Percentiles rank a stretch among this genome's conserved stretches.
Conservation (phyloP, 768 basidiomycete species). For the Agaricus subrufescens region DNA sequence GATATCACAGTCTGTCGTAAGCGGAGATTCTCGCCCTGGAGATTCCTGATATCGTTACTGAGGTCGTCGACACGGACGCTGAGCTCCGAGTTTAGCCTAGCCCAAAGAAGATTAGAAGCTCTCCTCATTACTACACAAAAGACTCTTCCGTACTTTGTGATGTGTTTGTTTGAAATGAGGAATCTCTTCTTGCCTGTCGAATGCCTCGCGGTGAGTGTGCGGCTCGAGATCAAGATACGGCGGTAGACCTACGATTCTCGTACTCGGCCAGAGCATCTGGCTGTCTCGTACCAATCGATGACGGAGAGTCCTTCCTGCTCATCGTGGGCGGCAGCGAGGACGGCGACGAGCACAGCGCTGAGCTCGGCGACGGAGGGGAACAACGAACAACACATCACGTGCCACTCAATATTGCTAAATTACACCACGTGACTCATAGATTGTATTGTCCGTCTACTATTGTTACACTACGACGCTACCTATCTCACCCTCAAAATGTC, state of each 20-base stretch:
- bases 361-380: not conserved
- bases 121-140: not conserved
- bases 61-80: slow-evolving; percentile 83
- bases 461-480: not conserved
- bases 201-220: slow-evolving; percentile 29
- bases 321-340: slow-evolving; percentile 23
- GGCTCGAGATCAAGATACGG: slow-evolving; percentile 14
- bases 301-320: slow-evolving; percentile 59
- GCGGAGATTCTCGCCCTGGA: slow-evolving; percentile 79
- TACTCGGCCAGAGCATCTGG: slow-evolving; percentile 81
- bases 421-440: slow-evolving; percentile 1
- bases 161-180: slow-evolving; percentile 86
- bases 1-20: slow-evolving; percentile 79
- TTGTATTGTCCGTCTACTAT: not conserved
- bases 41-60: slow-evolving; percentile 75
- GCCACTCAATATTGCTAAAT: slow-evolving; percentile 12
- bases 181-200: slow-evolving; percentile 86
- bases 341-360: slow-evolving; percentile 11
- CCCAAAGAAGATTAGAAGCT: not conserved
- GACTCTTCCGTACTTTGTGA: slow-evolving; percentile 64
- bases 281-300: slow-evolving; percentile 63
- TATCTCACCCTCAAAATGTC: not conserved
- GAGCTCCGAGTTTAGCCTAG: slow-evolving; percentile 79
- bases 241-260: slow-evolving; percentile 65
- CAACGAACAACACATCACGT: slow-evolving; percentile 23